phyloP scores from a whole-genome alignment of 768 basidiomycete genomes.

The Leccinum fibrillosum region DNA sequence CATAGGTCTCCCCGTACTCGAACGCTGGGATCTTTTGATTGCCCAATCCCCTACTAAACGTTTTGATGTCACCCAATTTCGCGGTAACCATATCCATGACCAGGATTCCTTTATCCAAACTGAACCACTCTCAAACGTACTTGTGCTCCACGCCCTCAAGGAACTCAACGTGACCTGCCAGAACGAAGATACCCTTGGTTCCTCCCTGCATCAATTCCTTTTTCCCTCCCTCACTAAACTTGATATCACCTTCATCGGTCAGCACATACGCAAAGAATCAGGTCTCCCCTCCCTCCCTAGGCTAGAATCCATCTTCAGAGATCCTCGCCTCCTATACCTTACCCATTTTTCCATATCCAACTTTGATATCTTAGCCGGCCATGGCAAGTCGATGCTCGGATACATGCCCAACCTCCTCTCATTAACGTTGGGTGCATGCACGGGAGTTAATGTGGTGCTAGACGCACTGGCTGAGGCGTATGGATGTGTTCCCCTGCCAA shows the following conservation, averaged over 20 bases:
- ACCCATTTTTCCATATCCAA: constrained; percentile 50
- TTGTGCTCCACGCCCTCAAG: constrained; percentile 32
- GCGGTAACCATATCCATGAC: constrained; percentile 28
- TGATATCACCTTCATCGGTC: constrained; percentile 40
- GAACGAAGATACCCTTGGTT: constrained; percentile 37
- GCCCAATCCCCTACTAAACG: constrained; percentile 32
- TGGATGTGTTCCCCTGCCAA: constrained; percentile 16
- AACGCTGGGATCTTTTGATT: constrained; percentile 44
- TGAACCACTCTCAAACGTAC: constrained; percentile 26
- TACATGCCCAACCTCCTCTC: constrained; percentile 51
- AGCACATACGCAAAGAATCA: constrained; percentile 20
- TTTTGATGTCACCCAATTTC: constrained; percentile 24
- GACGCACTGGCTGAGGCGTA: constrained; percentile 39
- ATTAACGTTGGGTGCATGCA: constrained; percentile 46
- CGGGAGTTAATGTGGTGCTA: constrained; percentile 40
- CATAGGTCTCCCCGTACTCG: constrained; percentile 38
- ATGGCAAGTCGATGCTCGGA: constrained; percentile 42
- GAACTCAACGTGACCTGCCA: constrained; percentile 43
- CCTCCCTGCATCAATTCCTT: constrained; percentile 40
- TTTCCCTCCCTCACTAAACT: constrained; percentile 45
- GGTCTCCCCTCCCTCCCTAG: constrained; percentile 39
- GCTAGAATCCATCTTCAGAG: constrained; percentile 51
- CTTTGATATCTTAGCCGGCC: constrained; percentile 40
- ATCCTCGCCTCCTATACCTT: constrained; percentile 50
- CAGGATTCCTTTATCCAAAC: constrained; percentile 29